Evolutionary conservation across 1,284 basidiomycete species (phyloP), one percentile per base, ranked within the genome.

Genomic region (Pseudozyma sp.): DNA sequence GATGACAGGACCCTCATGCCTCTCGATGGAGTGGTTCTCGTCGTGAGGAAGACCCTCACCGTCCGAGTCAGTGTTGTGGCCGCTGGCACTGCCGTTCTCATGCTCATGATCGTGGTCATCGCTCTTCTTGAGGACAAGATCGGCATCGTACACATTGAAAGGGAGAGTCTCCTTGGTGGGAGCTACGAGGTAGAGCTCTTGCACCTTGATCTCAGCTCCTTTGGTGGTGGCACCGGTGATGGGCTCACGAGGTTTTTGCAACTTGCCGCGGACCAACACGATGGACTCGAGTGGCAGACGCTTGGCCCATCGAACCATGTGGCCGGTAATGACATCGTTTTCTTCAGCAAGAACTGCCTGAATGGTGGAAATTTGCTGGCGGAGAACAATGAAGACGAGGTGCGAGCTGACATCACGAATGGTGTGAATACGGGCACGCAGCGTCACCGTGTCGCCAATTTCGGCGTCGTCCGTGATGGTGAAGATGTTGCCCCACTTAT

Each of bases 281-380:
- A 82, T 70, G 7, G 79, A 74, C 59, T 82, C 81, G 59, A 70
- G 64, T 1, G 76, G 82, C 36, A 83, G 58, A 1, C 71, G 68
- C 61, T 77, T 75, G 31, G 77, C 78, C 81, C 82, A 83, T 52
- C 77, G 64, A 25, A 81, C 69, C 80, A 83, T 82, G 59, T 82
- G 77, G 31, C 77, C 52, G 2, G 81, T 80, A 55, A 77, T 63
- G 31, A 57, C 38, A 34, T 40, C 65, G 53, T 42, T 48, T 42
- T 74, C 75, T 35, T 79, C 80, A 16, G 75, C 69, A 1, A 81
- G 67, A 13, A 82, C 81, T 8, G 76, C 76, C 60, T 83, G 82
- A 18, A 84, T 58, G 44, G 81, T 83, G 10, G 70, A 59, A 48
- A 73, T 62, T 44, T 80, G 79, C 62, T 78, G 73, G 49, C 82